Base-by-base conservation (phyloP, 306 rosid genomes). In the Cucurbita pepo region DNA sequence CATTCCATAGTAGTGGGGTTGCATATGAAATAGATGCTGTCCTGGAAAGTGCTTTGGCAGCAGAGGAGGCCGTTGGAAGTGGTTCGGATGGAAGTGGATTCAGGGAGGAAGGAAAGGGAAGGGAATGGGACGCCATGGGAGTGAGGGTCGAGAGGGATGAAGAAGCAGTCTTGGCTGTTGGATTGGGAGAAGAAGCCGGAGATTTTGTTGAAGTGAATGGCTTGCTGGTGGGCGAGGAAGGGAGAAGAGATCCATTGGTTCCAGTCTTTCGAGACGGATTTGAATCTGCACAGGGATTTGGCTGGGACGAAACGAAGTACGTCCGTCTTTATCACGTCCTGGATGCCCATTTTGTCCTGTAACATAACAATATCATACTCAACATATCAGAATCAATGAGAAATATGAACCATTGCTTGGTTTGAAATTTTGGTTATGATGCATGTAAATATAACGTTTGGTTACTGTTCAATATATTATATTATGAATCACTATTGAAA, bases 261-360 rank as follows among this genome's bases (percentile, higher is more conserved):
- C 88, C 88, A 85, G 16, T 57, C 16, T 50, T 73, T 80, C 47
- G 76, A 69, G 12, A 85, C 84, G 13, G 56, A 6, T 85, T 50
- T 85, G 76, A 80, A 82, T 69, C 81, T 78, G 58, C 56, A 75
- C 0, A 82, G 65, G n/a, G 81, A 53, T 80, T 85, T 85, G 15
- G 88, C 86, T 21, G 84, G 88, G 37, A 85, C 56, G 7, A 56
- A 77, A 2, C 56, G 75, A 67, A 85, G 81, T 44, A 56, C 77
- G 7, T 34, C 54, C 50, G 52, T 54, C 71, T 6, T 51, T 11
- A 80, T 25, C 9, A 50, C 50, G n/a, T 80, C 84, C 52, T 56
- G 22, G 21, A 82, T 30, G 37, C 43, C 56, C 56, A 56, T 56
- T 55, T 47, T 50, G 18, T 47, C 34, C 34, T 30, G 34, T 30